phyloP scores from a whole-genome alignment of 495 filamentous ascomycete genomes.

The Parmelia sp. region DNA sequence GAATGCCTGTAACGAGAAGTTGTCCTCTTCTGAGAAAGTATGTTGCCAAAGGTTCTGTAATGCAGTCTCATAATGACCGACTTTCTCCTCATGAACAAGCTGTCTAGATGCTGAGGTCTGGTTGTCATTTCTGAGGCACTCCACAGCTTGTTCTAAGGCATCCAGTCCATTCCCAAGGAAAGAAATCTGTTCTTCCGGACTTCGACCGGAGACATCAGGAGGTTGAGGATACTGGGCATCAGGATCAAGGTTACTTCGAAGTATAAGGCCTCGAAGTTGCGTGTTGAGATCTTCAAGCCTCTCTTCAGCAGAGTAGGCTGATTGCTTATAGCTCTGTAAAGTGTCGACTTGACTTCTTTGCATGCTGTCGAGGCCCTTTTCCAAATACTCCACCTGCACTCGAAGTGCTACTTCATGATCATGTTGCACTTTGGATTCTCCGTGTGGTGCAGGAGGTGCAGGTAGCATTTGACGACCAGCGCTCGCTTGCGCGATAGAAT shows the following conservation, averaged over 20 bases:
- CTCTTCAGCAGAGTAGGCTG: constrained; percentile 34
- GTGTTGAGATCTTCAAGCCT: constrained; percentile 46
- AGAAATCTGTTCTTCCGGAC: constrained; percentile 46
- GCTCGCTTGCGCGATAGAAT: constrained; percentile 58
- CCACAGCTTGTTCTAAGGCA: constrained; percentile 32
- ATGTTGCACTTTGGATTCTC: constrained; percentile 6
- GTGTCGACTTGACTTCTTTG: constrained; percentile 26
- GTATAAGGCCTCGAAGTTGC: constrained; percentile 46
- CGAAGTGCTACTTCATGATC: constrained; percentile 31
- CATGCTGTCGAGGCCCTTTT: constrained; percentile 40
- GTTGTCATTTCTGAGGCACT: constrained; percentile 27
- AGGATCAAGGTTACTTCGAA: constrained; percentile 40
- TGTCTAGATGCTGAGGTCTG: constrained; percentile 12
- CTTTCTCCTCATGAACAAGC: constrained; percentile 32
- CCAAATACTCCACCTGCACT: constrained; percentile 48
- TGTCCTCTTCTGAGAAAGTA: constrained; percentile 56
- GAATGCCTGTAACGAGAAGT: constrained; percentile 63
- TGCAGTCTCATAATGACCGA: constrained; percentile 52
- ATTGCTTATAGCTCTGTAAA: constrained; percentile 22
- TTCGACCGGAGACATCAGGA: constrained; percentile 40
- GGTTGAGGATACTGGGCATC: constrained; percentile 43
- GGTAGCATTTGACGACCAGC: constrained; percentile 37
- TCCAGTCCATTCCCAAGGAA: constrained; percentile 45
- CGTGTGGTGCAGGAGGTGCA: constrained; percentile 23
- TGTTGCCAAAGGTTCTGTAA: constrained; percentile 69